Evolutionary conservation across 441 rosid species (phyloP), one percentile per base, ranked within the genome.

Genomic region (Gossypium davidsonii): DNA sequence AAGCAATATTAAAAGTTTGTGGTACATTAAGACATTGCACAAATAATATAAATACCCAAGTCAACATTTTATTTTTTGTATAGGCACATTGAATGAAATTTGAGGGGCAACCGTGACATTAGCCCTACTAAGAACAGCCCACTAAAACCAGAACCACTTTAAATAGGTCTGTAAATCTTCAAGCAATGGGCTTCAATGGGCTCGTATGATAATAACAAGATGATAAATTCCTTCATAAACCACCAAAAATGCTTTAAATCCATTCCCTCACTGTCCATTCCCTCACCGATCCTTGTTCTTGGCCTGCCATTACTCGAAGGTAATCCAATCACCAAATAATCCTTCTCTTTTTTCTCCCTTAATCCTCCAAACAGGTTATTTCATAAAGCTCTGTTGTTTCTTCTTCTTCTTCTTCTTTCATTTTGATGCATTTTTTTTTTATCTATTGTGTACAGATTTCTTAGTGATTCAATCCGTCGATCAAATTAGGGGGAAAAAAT

Each of bases 401-500:
- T 58, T 56, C 23, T 12, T n/a, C 23, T 39, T 58, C 59, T 57
- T 21, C 8, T 0, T 44, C 12, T 55, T 2, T 18, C 25, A 18
- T n/a, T 14, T 25, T 28, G 61, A 58, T 28, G 39, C 42, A 46
- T 44, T 71, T 25, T 15, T 28, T 44, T 69, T 14, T 11, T 64
- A 39, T 74, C 60, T 31, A 67, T n/a, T 66, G 25, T 55, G 34
- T 8, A 65, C 21, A 21, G 71, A 56, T 74, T 64, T 6, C 23
- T 74, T 51, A 62, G 66, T 46, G 58, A 49, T 55, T 14, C 71
- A 42, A 53, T 69, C 53, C 73, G 67, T 76, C 74, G 15, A 61
- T 58, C 67, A 68, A 73, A 60, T 73, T 46, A 15, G 60, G 46
- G 12, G 51, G 18, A 28, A 2, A 49, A 44, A 1, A 94, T 94